phyloP scores from a whole-genome alignment of 1,284 basidiomycete genomes.

The Trametes sp. region DNA sequence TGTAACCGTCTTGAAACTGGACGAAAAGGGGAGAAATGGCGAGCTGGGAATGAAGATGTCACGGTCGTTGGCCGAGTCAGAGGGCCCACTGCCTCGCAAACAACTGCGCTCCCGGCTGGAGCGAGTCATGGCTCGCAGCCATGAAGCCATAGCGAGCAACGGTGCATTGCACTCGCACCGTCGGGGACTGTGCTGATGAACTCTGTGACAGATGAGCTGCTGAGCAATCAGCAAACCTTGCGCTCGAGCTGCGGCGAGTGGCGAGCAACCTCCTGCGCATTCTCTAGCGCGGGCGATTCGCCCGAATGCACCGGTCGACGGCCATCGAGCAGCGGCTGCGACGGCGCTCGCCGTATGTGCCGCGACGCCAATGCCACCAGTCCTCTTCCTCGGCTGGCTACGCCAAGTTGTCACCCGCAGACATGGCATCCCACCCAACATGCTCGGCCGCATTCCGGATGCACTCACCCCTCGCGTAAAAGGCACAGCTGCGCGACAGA shows the following conservation, averaged over 20 bases:
- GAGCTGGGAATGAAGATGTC: conserved; percentile 25
- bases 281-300: conserved; percentile 11
- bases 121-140: conserved; percentile 26
- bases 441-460: conserved; percentile 12
- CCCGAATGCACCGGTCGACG: conserved; percentile 14
- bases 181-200: conserved; percentile 24
- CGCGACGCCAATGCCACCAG: not conserved
- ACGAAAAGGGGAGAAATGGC: conserved; percentile 24
- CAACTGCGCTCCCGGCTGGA: conserved; percentile 17
- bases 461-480: conserved; percentile 1
- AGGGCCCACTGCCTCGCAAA: conserved; percentile 18
- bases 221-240: conserved; percentile 27
- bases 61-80: conserved; percentile 30
- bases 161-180: conserved; percentile 18
- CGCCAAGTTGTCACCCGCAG: not conserved
- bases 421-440: not conserved
- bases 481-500: not conserved
- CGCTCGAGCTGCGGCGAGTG: conserved; percentile 21
- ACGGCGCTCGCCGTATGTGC: conserved; percentile 1
- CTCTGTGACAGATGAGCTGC: conserved; percentile 27
- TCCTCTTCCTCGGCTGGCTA: not conserved
- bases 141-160: conserved; percentile 12
- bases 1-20: conserved; percentile 27
- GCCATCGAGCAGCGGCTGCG: conserved; percentile 18
- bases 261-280: conserved; percentile 3